Percentiles rank a stretch among this genome's conserved stretches.
These are phyloP conservation scores for Fusarium mexicanum DNA, from an alignment of 2,329 filamentous ascomycete species.

Conservation along the genomic window DNA sequence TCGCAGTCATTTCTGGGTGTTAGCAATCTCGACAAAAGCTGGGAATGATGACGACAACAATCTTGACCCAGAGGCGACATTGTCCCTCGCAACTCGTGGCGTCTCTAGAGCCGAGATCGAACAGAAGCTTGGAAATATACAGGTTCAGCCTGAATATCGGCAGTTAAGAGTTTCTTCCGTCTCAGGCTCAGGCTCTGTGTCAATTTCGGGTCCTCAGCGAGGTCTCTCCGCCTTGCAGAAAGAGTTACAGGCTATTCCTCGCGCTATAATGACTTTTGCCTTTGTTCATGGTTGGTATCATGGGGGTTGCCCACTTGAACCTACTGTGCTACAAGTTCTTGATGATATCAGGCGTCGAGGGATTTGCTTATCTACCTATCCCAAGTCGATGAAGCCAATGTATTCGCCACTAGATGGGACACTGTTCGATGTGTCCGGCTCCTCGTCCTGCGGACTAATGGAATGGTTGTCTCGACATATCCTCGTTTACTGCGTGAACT, in stretches of 20 bases:
- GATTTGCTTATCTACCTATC: background rate
- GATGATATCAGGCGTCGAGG: background rate
- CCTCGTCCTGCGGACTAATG: background rate
- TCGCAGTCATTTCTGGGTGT: background rate
- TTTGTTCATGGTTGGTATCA: slow-evolving; percentile 9
- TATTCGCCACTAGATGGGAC: background rate
- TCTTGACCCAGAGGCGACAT: background rate
- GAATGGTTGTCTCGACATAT: background rate
- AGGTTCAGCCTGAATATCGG: background rate
- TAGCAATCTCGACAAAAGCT: background rate
- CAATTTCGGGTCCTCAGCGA: background rate
- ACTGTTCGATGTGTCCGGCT: background rate
- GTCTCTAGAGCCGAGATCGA: background rate
- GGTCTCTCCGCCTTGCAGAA: background rate
- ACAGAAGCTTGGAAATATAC: background rate
- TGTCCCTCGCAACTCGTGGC: background rate
- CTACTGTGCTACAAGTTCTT: background rate
- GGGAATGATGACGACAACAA: too few species aligned
- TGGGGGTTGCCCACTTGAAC: background rate
- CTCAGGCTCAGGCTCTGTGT: background rate
- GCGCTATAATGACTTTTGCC: background rate
- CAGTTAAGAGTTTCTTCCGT: background rate
- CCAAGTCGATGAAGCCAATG: background rate
- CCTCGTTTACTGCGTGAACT: background rate
- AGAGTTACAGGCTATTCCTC: background rate